Conservation (phyloP, 2,329 filamentous ascomycete species). For the Penicillium sp. region DNA sequence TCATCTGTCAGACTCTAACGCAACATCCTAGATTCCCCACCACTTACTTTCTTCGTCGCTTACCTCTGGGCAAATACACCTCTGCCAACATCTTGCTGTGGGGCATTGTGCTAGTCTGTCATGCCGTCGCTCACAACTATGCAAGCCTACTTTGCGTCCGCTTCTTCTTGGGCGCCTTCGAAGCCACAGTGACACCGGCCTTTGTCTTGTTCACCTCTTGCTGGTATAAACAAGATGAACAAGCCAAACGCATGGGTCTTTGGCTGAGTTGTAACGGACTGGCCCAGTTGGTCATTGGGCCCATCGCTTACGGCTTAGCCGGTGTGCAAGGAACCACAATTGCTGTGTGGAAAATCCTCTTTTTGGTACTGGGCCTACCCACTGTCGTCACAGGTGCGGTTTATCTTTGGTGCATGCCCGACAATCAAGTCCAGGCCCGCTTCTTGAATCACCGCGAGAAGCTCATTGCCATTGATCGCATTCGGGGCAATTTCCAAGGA, state of each 20-base stretch:
- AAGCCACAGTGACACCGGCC: conserved; percentile 15
- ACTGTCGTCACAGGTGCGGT: conserved; percentile 9
- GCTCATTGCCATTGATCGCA: conserved; percentile 13
- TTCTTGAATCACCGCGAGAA: conserved; percentile 15
- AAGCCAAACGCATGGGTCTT: conserved; percentile 14
- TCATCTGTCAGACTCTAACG: not conserved
- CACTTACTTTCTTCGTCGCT: conserved; percentile 49
- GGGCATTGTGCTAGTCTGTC: conserved; percentile 21
- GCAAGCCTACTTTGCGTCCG: conserved; percentile 20
- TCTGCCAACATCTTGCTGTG: conserved; percentile 34
- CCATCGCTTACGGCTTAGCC: conserved; percentile 16
- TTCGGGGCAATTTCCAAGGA: conserved; percentile 17
- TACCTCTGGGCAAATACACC: conserved; percentile 53
- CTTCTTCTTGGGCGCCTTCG: conserved; percentile 20
- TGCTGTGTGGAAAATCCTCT: conserved; percentile 14
- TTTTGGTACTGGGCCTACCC: conserved; percentile 14
- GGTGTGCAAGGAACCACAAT: not conserved
- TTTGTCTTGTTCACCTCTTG: conserved; percentile 15
- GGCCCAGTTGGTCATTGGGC: conserved; percentile 11
- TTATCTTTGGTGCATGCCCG: conserved; percentile 14
- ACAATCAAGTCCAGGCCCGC: conserved; percentile 10
- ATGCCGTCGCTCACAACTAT: conserved; percentile 19
- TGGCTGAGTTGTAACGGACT: conserved; percentile 21
- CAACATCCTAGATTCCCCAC: conserved; percentile 46
- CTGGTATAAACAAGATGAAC: conserved; percentile 18